Base-by-base conservation (phyloP, 805 yeast genomes). In the Candida caryicola region DNA sequence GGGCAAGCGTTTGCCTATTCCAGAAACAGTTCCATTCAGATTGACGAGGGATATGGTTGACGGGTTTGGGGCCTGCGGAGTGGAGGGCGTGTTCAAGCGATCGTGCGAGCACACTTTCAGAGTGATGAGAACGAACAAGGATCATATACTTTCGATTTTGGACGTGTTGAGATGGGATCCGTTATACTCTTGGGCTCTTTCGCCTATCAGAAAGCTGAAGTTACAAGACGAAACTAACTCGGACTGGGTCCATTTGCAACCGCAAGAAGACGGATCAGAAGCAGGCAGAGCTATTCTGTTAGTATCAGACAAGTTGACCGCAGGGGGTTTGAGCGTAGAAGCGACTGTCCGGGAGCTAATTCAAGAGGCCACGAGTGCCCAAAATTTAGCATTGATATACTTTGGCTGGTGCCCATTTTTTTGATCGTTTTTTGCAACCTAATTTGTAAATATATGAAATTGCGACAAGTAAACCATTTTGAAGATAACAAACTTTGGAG, bases 131-230 rank as follows among this genome's bases (percentile, higher is more conserved):
- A 60, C 61, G 1, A 82, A 88, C 51, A 68, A 69, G 25, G 85
- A 80, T 19, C 81, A 81, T 47, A 86, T 95, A 19, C 61, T 82
- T 58, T 82, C 93, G 21, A 85, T 93, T 23, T 63, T 93, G 39
- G 91, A 90, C 51, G 95, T 91, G 4, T 62, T 93, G 45, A 72
- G 82, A 50, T 88, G 93, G 74, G 99, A 93, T 69, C 97, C 99
- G 0, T 70, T 93, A 39, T 90, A 91, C 53, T 76, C 87, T 1
- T 93, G 99, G 98, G 79, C 85, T 0, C 68, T 89, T 33, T 85
- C 96, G 0, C 95, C 95, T 1, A 60, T 87, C 13, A 59, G 83
- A 38, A 74, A 71, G 51, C 72, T 72, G 45, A 74, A 69, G 45
- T 56, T 81, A 13, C 85, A 80, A 49, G 74, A 66, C 21, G 66